Evolutionary conservation across 495 filamentous ascomycete genomes (phyloP), one percentile per base, ranked within the genome.

Genomic region (Aspergillus nanangensis): DNA sequence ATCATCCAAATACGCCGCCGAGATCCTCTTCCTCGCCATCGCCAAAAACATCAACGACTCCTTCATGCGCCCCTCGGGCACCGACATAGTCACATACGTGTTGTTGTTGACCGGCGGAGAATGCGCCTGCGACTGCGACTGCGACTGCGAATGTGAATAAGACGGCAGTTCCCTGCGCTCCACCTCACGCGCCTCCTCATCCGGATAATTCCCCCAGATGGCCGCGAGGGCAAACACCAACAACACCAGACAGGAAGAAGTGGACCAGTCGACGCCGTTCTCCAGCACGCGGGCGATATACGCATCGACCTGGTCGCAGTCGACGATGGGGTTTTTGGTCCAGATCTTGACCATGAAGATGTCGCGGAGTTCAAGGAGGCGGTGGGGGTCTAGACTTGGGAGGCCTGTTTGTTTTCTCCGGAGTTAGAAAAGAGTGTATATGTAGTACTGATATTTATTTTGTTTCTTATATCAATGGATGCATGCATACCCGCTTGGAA

Each of bases 181-280:
- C 21, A 59, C 33, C 45, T 57, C 50, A 14, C 51, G 52, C 19
- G 53, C 53, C 38, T 62, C 59, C 5, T 58, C 56, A 21, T 66
- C 63, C 8, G 55, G 55, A 45, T 66, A 66, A 36, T 63, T 52
- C 13, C 63, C 65, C 51, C 60, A 60, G 20, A 67, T 61, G 7
- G 65, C 60, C 4, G 63, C 65, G 21, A 69, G 61, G 5, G 63
- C 63, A 50, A 66, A 56, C n/a, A 64, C 53, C 17, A 66, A 54
- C 13, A 67, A 46, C 24, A 67, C 51, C 27, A 69, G 45, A 27
- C 63, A 69, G 3, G 64, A 61, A 4, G 62, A 51, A 5, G 56
- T 47, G 13, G 57, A 62, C 65, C 63, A 67, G 37, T 57, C 57
- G 35, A 61, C 53, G 2, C 60, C 63, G 11, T 58, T 62, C 49